Base-by-base conservation (phyloP, 805 yeast genomes). In the Suhomyces vadensis region DNA sequence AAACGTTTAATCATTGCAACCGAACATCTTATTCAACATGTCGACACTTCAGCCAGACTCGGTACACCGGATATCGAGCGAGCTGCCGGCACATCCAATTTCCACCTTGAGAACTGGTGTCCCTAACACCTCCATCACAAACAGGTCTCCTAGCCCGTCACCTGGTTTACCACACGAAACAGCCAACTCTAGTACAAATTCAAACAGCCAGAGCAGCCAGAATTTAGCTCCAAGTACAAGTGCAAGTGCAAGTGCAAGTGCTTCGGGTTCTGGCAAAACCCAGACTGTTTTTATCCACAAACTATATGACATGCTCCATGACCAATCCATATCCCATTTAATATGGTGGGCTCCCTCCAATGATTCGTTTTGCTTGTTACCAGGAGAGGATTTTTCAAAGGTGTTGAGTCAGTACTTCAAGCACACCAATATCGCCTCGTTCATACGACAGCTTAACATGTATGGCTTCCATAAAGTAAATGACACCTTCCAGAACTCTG, bases 221-320 rank as follows among this genome's bases (percentile, higher is more conserved):
- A 17, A 8, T 1, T 10, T 13, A 16, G 6, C 16, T 4, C 33
- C 16, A 3, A n/a, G n/a, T n/a, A n/a, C n/a, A n/a, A n/a, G 20
- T 3, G 4, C 3, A 1, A 11, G 14, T 8, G 13, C 19, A 11
- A 25, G 39, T n/a, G 26, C 44, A 13, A 16, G 43, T 17, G 40
- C 42, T 20, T 29, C 43, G 3, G 39, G 48, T 4, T 10, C 42
- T 7, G 27, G 63, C 11, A 69, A 69, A 44, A 65, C 73, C 20
- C 75, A 69, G 55, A 69, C 67, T 37, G 76, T 57, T 42, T 92
- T 92, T 67, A 87, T 91, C 47, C 96, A 91, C 65, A 92, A 92
- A 61, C 77, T 92, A 20, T 91, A 87, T 71, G 82, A 85, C 50
- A 92, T 92, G 95, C 75, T 92, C 39, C 95, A 91, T 55, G 97